phyloP scores from a whole-genome alignment of 192 early-diverging fungal genomes.

The Coemansia sp. region DNA sequence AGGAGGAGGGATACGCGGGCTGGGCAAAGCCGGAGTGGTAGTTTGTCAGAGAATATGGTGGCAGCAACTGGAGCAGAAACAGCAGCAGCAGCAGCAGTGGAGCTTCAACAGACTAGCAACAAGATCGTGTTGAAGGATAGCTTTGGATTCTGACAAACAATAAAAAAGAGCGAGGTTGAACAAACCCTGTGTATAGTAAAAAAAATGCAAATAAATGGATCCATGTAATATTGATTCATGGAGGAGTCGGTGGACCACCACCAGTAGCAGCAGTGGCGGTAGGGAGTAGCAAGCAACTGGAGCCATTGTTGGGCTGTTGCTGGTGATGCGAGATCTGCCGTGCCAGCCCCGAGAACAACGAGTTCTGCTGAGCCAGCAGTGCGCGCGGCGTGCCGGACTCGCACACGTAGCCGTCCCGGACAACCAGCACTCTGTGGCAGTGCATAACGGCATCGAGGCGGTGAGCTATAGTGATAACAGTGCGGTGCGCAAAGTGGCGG shows the following conservation, averaged over 20 bases:
- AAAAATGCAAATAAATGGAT: neutral
- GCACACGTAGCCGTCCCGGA: constrained; percentile 26
- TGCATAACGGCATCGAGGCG: constrained; percentile 46
- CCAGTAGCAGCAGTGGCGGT: too few relatives aligned
- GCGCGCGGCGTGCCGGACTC: constrained; percentile 18
- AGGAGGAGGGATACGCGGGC: too few relatives aligned
- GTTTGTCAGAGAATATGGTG: neutral
- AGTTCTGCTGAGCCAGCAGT: constrained; percentile 2
- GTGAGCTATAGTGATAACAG: constrained; percentile 68
- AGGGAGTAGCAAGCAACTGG: too few relatives aligned
- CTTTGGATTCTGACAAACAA: constrained; percentile 23
- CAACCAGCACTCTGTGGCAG: constrained; percentile 33
- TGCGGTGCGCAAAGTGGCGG: constrained; percentile 53
- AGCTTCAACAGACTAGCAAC: neutral
- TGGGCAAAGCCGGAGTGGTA: too few relatives aligned
- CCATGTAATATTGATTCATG: neutral
- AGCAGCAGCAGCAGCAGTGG: neutral
- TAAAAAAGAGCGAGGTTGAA: neutral
- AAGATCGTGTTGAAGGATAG: constrained; percentile 31
- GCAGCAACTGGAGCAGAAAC: neutral
- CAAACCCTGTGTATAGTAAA: neutral
- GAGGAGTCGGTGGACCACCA: constrained; percentile 13
- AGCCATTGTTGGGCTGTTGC: too few relatives aligned
- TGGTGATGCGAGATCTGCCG: neutral
- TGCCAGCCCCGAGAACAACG: constrained; percentile 13